Base-by-base conservation (phyloP, 139 green algal genomes). In the Micromonas commoda region DNA sequence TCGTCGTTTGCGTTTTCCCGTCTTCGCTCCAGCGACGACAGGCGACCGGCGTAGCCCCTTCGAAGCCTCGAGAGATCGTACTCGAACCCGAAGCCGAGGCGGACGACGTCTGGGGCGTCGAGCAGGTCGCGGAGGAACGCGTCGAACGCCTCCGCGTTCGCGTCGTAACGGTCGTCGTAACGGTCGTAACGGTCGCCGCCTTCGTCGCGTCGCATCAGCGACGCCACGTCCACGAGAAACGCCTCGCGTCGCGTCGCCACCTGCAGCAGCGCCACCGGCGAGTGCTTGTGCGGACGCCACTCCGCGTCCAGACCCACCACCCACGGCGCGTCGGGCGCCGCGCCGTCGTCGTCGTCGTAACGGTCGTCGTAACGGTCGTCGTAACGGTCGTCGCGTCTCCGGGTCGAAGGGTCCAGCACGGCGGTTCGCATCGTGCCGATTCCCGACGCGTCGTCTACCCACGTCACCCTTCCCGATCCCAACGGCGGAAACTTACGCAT, bases 241-340 rank as follows among this genome's bases (percentile, higher is more conserved):
- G 39, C 54, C 16, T 71, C 33, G 16, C 19, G 29, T 23, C 73
- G 60, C 57, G 57, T 72, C 34, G 73, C 73, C 13, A 79, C 16
- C 65, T 79, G 73, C 16, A 71, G 64, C 21, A 79, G n/a, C 16
- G 57, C 29, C 37, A 71, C 73, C 33, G 73, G 73, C 9, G 54
- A 54, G 29, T 57, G 31, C 31, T 53, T 39, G 20, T 26, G 31
- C 31, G 73, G 73, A 23, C 34, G 32, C 73, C 73, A 79, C 53
- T 79, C 73, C n/a, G 31, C 31, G 33, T 79, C 73, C 13, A 79
- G 57, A 39, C 73, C 73, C 0, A 79, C 54, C 34, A 70, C n/a
- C n/a, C n/a, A n/a, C n/a, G n/a, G n/a, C n/a, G n/a, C n/a, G n/a
- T n/a, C n/a, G n/a, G n/a, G n/a, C n/a, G n/a, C n/a, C n/a, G n/a